phyloP scores from a whole-genome alignment of 768 basidiomycete genomes.

The Termitomyces sp. region DNA sequence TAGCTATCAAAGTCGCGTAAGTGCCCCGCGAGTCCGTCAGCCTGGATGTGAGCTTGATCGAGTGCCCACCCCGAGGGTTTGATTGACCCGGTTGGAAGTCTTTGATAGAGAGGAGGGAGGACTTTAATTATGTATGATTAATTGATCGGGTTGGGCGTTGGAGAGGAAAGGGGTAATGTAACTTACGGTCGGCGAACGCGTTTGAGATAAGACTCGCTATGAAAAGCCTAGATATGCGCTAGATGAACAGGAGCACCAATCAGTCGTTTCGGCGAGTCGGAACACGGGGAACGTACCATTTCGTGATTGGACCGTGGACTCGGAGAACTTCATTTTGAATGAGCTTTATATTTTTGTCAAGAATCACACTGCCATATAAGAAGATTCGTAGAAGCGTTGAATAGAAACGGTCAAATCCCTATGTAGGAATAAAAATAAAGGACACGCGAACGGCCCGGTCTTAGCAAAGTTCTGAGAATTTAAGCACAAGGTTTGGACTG shows the following conservation, averaged over 20 bases:
- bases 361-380: not conserved
- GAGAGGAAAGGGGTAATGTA: not conserved
- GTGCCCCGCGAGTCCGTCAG: conserved; percentile 40
- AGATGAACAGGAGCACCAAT: not conserved
- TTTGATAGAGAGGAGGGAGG: conserved; percentile 27
- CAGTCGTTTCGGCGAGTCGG: not conserved
- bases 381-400: not conserved
- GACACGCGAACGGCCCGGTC: conserved; percentile 11
- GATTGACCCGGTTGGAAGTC: conserved; percentile 34
- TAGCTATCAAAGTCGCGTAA: conserved; percentile 40
- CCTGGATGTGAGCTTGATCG: conserved; percentile 40
- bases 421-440: not conserved
- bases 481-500: not conserved
- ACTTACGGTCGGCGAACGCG: conserved; percentile 8
- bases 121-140: conserved; percentile 22
- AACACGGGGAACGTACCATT: conserved; percentile 3
- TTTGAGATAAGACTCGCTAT: conserved; percentile 1
- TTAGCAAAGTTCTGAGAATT: conserved; percentile 4
- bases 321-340: not conserved
- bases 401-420: not conserved
- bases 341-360: conserved; percentile 3
- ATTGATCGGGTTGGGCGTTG: not conserved
- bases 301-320: not conserved
- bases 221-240: conserved; percentile 3
- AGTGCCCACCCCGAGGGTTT: conserved; percentile 41